These are phyloP conservation scores for Corymbia calophylla DNA, from an alignment of 441 rosid genomes.

Conservation along the genomic window DNA sequence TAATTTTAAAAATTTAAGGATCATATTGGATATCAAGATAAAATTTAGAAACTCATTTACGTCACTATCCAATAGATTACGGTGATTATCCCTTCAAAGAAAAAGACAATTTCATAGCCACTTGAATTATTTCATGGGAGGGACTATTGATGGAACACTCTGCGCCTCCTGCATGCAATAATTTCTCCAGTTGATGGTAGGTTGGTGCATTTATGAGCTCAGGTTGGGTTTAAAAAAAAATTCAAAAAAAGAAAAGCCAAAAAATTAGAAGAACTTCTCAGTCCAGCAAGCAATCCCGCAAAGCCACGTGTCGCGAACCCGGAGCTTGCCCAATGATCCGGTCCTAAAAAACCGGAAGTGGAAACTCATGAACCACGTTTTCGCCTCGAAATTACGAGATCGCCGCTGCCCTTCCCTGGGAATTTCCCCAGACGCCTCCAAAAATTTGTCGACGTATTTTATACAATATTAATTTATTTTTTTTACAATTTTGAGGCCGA, in stretches of 20 bases:
- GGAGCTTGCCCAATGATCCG: background rate
- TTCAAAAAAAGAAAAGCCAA: fast-evolving
- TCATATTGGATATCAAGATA: too few relatives aligned
- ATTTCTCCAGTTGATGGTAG: background rate
- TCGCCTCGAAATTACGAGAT: background rate
- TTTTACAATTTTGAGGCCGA: background rate
- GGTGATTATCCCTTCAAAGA: fast-evolving
- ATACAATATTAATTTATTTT: background rate
- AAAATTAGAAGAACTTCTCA: background rate
- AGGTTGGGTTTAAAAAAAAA: background rate
- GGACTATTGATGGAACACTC: background rate
- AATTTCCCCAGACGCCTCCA: background rate
- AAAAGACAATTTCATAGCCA: background rate
- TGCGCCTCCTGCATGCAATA: background rate
- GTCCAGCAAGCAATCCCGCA: background rate
- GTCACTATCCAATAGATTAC: fast-evolving
- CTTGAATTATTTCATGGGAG: background rate
- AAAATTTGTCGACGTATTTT: background rate
- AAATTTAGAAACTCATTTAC: too few relatives aligned
- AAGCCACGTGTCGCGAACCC: background rate
- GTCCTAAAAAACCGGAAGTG: background rate
- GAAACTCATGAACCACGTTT: background rate
- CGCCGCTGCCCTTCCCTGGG: background rate
- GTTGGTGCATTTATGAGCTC: background rate
- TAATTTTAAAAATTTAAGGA: fast-evolving